Evolutionary conservation across 139 green algal genomes (phyloP).

Genomic region (Ostreobium quekettii): DNA sequence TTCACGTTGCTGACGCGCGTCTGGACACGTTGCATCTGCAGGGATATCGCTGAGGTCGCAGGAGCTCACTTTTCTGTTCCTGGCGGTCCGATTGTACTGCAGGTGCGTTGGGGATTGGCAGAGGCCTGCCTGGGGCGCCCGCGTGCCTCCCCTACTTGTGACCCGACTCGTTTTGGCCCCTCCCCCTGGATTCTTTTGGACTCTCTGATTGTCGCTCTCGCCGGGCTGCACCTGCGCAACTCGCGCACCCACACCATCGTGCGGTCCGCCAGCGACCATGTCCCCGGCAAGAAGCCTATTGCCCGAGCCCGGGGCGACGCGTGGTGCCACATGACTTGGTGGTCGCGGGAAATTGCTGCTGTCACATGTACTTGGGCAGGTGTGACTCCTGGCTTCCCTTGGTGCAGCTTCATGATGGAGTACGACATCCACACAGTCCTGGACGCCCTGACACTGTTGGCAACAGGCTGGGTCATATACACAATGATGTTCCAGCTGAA

Average conservation of each 20-base stretch:
- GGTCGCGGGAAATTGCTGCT: too few species aligned
- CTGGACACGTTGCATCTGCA: slow-evolving; percentile 17
- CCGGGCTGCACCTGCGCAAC: too few species aligned
- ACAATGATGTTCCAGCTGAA: slow-evolving; percentile 61
- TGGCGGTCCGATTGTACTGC: slow-evolving; percentile 62
- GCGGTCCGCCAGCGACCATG: too few species aligned
- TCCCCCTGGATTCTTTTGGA: not conserved
- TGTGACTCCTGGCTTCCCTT: too few species aligned
- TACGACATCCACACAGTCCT: slow-evolving; percentile 98
- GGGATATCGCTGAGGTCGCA: slow-evolving; percentile 73
- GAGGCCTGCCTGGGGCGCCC: too few species aligned
- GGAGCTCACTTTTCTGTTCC: slow-evolving; percentile 76
- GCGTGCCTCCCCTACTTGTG: too few species aligned
- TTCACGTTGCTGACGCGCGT: not conserved
- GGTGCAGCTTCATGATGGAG: slow-evolving; percentile 94
- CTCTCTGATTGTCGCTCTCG: not conserved
- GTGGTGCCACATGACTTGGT: too few species aligned
- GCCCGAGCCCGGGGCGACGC: too few species aligned
- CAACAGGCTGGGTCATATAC: slow-evolving; percentile 80
- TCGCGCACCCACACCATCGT: too few species aligned
- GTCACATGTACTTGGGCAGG: too few species aligned
- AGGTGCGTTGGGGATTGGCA: too few species aligned
- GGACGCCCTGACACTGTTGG: slow-evolving; percentile 77
- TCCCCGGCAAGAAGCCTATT: too few species aligned
- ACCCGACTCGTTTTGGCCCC: not conserved